Percentiles rank a stretch among this genome's conserved stretches.
These are phyloP conservation scores for Naganishia onofrii DNA, from an alignment of 768 basidiomycete species.

Conservation along the genomic window DNA sequence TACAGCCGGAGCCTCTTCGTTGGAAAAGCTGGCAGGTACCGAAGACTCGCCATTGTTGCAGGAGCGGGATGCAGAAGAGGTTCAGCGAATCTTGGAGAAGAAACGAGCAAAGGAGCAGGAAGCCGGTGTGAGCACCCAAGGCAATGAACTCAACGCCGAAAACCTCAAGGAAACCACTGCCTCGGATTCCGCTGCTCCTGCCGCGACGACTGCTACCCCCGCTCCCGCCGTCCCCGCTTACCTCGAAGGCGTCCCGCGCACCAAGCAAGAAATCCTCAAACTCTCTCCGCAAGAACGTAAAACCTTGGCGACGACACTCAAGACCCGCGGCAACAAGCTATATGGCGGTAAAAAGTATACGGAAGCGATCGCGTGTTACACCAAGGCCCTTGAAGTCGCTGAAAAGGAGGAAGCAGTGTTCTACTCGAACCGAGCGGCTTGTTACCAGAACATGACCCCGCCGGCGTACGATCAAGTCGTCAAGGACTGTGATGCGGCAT, in stretches of 20 bases:
- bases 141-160: background rate
- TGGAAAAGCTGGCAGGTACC: slow-evolving; percentile 25
- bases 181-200: background rate
- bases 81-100: slow-evolving; percentile 23
- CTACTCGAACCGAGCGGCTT: slow-evolving; percentile 95
- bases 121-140: slow-evolving; percentile 15
- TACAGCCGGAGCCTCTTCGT: slow-evolving; percentile 21
- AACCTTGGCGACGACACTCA: slow-evolving; percentile 60
- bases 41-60: slow-evolving; percentile 74
- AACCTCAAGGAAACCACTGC: slow-evolving; percentile 8
- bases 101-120: slow-evolving; percentile 23
- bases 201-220: slow-evolving; percentile 31
- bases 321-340: slow-evolving; percentile 56
- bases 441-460: slow-evolving; percentile 90
- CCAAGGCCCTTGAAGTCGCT: slow-evolving; percentile 56
- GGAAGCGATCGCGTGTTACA: slow-evolving; percentile 54
- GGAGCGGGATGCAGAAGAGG: slow-evolving; percentile 60
- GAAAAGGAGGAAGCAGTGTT: slow-evolving; percentile 76
- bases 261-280: slow-evolving; percentile 19
- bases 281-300: slow-evolving; percentile 35
- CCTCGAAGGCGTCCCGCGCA: slow-evolving; percentile 31
- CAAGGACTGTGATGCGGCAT: slow-evolving; percentile 81
- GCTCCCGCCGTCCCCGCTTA: slow-evolving; percentile 5
- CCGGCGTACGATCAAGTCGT: slow-evolving; percentile 79
- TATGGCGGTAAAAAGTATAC: slow-evolving; percentile 54